Evolutionary conservation across 768 basidiomycete species (phyloP).

Genomic region (Trametes villosa): DNA sequence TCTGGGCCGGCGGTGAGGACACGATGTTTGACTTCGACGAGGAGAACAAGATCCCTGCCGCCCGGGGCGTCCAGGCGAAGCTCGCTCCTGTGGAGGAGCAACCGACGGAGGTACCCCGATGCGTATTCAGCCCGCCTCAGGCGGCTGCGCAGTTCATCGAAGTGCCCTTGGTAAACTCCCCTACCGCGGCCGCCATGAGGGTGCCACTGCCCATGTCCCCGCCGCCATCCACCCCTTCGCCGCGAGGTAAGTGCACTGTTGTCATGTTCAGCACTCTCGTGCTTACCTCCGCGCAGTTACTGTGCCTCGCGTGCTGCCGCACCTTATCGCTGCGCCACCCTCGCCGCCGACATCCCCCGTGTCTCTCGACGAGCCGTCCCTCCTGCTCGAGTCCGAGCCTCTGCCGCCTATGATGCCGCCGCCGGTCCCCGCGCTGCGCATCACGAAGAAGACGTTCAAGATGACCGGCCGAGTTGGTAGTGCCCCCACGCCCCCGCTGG

Average conservation of each 20-base stretch:
- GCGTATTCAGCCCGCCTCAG: slow-evolving; percentile 5
- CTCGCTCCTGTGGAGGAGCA: background rate
- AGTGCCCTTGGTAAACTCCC: background rate
- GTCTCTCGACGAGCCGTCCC: slow-evolving; percentile 16
- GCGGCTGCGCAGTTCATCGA: background rate
- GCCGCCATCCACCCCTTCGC: slow-evolving; percentile 3
- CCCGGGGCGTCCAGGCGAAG: slow-evolving; percentile 27
- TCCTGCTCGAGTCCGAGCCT: slow-evolving; percentile 12
- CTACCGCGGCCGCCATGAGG: slow-evolving; percentile 5
- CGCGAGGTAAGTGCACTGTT: slow-evolving; percentile 2
- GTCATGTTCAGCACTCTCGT: background rate
- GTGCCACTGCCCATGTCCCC: slow-evolving; percentile 20
- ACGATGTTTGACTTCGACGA: slow-evolving; percentile 29
- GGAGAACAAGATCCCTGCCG: slow-evolving; percentile 1
- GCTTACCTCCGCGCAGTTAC: background rate
- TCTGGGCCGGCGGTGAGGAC: slow-evolving; percentile 29
- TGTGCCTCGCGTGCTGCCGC: background rate
- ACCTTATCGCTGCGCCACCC: background rate
- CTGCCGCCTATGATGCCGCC: slow-evolving; percentile 16
- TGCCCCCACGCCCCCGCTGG: background rate
- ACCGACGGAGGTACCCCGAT: background rate
- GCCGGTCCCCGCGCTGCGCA: slow-evolving; percentile 34
- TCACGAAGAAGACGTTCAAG: slow-evolving; percentile 36
- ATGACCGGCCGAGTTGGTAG: slow-evolving; percentile 22
- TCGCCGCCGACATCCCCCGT: slow-evolving; percentile 16